Conservation (phyloP, 2,329 filamentous ascomycete species). For the Pestalotiopsis sp. region DNA sequence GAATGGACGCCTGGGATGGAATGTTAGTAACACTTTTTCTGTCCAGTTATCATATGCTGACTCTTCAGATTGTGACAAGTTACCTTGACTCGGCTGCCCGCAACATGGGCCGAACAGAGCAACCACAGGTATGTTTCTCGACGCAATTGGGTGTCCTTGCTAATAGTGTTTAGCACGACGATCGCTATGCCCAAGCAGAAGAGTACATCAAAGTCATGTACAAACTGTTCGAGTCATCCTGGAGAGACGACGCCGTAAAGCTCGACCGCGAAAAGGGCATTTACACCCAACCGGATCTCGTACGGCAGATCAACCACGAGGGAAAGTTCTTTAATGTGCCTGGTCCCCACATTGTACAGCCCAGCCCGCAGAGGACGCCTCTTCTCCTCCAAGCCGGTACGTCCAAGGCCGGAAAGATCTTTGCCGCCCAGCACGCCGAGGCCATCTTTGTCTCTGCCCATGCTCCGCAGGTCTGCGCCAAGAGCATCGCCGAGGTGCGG, state of each 20-base stretch:
- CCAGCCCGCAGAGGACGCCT: constrained; percentile 68
- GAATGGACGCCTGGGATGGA: constrained; percentile 63
- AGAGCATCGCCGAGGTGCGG: constrained; percentile 65
- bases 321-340: constrained; percentile 67
- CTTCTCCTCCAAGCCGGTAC: constrained; percentile 73
- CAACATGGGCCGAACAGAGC: constrained; percentile 63
- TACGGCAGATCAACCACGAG: constrained; percentile 67
- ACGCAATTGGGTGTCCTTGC: neutral
- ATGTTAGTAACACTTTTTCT: constrained; percentile 38
- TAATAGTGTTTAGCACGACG: constrained; percentile 54
- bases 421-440: constrained; percentile 72
- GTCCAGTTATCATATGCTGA: neutral
- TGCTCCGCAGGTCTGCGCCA: constrained; percentile 61
- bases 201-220: constrained; percentile 68
- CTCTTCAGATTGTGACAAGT: constrained; percentile 65
- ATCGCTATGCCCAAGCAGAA: constrained; percentile 64
- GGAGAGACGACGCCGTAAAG: constrained; percentile 67
- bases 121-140: constrained; percentile 40
- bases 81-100: constrained; percentile 71
- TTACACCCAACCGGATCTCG: constrained; percentile 54
- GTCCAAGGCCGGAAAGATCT: constrained; percentile 65
- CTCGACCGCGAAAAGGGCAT: constrained; percentile 59
- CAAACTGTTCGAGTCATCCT: constrained; percentile 69
- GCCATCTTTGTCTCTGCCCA: constrained; percentile 72
- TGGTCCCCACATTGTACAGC: constrained; percentile 67